Percentiles rank a stretch among this genome's conserved stretches.
These are phyloP conservation scores for Trichosporon sp. DNA, from an alignment of 1,284 basidiomycete species.

Conservation along the genomic window DNA sequence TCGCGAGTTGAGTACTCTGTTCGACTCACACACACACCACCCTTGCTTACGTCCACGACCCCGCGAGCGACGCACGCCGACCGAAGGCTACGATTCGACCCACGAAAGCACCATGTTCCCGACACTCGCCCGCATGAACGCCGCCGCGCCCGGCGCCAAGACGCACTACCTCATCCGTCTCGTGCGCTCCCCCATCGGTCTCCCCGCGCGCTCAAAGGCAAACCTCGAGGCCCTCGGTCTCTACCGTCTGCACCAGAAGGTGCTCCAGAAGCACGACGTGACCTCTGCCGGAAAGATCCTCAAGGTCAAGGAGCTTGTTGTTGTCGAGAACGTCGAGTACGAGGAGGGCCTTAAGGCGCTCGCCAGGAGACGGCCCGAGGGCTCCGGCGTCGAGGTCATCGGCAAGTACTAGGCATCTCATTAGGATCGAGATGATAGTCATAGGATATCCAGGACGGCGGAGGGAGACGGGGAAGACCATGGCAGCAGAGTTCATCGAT, in stretches of 20 bases:
- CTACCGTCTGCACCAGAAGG: conserved; percentile 57
- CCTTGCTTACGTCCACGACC: not conserved
- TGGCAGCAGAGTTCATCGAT: not conserved
- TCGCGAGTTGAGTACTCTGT: not conserved
- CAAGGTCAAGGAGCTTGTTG: conserved; percentile 61
- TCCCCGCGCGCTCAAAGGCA: conserved; percentile 54
- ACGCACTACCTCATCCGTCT: conserved; percentile 60
- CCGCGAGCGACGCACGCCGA: not conserved
- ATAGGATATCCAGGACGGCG: not conserved
- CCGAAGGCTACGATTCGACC: not conserved
- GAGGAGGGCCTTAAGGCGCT: conserved; percentile 39
- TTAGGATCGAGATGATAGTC: not conserved
- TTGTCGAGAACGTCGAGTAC: conserved; percentile 59
- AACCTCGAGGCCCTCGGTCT: conserved; percentile 58
- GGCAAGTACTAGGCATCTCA: conserved; percentile 27
- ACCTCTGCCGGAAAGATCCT: conserved; percentile 59
- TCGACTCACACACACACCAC: not conserved
- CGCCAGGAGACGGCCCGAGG: conserved; percentile 44
- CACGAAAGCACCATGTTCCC: conserved; percentile 26
- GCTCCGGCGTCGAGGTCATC: conserved; percentile 43
- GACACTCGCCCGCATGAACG: conserved; percentile 23
- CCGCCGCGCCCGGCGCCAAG: conserved; percentile 17
- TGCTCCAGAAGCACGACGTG: conserved; percentile 56
- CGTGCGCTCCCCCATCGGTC: conserved; percentile 59
- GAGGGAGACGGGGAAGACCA: conserved; percentile 3